Base-by-base conservation (phyloP, 495 filamentous ascomycete genomes). In the Cenococcum geophilum region DNA sequence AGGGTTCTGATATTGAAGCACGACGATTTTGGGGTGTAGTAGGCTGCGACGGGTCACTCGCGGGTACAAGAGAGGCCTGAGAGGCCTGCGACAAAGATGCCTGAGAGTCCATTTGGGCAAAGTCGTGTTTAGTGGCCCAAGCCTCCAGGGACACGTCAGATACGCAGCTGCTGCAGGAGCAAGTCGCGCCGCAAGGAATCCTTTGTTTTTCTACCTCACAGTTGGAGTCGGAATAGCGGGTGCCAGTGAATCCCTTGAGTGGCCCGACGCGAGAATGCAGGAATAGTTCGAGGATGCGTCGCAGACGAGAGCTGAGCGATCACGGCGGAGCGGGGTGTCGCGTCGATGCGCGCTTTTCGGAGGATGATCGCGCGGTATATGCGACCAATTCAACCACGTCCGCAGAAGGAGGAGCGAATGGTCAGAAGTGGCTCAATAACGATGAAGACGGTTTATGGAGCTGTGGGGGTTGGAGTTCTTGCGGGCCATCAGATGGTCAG, bases 141-240 rank as follows among this genome's bases (percentile, higher is more conserved):
- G 62, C 62, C 55, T 56, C 25, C 43, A 62, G 56, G 51, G 62
- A 68, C 66, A 68, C 66, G 66, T 68, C 65, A 62, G 61, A 68
- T 25, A 22, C 20, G 58, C 56, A 57, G 62, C 9, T 27, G 48
- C 49, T 52, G 40, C 40, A 59, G 54, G 35, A 48, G 54, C 55
- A 40, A 48, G 36, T 37, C 49, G 49, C 49, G 25, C 21, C 49
- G 48, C 43, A 34, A 56, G 12, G 27, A 37, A 12, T 48, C 55
- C 36, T 56, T 57, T 54, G 57, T 22, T 42, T 47, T 53, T 45
- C 10, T 21, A 32, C 27, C 53, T 25, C 53, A 37, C 53, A 56
- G 6, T 22, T 22, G 8, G 34, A 22, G 18, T 18, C 4, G 27
- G 25, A 23, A 11, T n/a, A 37, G 36, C 36, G 25, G 53, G 27